Evolutionary conservation across 257 asterid species (phyloP), one percentile per base, ranked within the genome.

Genomic region (Paulownia fortunei): DNA sequence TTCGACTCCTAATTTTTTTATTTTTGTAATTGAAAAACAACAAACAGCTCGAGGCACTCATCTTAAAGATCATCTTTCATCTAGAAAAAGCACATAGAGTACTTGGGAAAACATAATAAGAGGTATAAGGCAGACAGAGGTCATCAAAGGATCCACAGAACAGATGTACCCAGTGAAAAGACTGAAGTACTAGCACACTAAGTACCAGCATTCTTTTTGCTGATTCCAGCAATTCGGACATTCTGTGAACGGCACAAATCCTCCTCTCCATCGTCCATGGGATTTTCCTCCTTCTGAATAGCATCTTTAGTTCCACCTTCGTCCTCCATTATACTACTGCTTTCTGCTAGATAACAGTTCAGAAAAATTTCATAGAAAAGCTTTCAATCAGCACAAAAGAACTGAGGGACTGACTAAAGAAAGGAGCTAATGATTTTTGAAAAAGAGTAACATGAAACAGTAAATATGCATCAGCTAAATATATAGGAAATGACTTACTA

Each of bases 151-250:
- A 11, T 44, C 26, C 59, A 27, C 16, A 4, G 8, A 51, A 41
- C 54, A 21, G 3, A 41, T 32, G 4, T 1, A 34, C 7, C 9
- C 0, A 5, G 62, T n/a, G 49, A 62, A 67, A n/a, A 46, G 23
- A 62, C 6, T 30, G 5, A 39, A 36, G 24, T n/a, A 56, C 39
- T 42, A 72, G 55, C 24, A 55, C 39, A 26, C 37, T 68, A 37
- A n/a, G n/a, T 79, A 91, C 94, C 97, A 19, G 88, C 58, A 80
- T 34, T 69, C 4, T 56, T 58, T 60, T 77, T 70, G 78, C 79
- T 60, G 56, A 70, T 72, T 62, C 32, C 81, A 54, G 72, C 72
- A 62, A 42, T 51, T 73, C 71, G 56, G 69, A 76, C 60, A 36
- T 76, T 73, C 47, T 13, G 44, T 42, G 18, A 21, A 80, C 59